These are phyloP conservation scores for Powellomyces hirtus DNA, from an alignment of 192 early-diverging fungal species.

Conservation along the genomic window DNA sequence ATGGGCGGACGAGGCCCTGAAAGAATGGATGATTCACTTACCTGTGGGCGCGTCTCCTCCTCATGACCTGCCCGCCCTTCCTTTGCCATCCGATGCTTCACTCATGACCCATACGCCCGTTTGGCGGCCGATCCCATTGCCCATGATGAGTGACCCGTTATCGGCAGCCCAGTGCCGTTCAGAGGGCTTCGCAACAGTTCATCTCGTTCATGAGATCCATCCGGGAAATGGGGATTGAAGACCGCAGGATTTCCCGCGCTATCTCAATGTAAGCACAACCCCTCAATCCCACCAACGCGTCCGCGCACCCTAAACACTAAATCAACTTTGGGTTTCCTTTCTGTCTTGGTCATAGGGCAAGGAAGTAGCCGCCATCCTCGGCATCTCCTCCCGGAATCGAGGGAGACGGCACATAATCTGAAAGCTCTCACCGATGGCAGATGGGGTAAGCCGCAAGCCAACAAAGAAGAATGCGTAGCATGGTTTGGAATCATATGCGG, in stretches of 20 bases:
- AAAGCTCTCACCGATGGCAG: constrained; percentile 78
- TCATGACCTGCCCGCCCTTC: too few relatives aligned
- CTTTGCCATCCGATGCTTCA: too few relatives aligned
- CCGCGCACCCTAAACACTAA: too few relatives aligned
- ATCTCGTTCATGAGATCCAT: constrained; percentile 19
- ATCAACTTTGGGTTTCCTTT: too few relatives aligned
- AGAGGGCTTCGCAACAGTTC: neutral
- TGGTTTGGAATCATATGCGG: constrained; percentile 13
- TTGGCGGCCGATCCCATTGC: too few relatives aligned
- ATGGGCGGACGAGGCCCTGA: constrained; percentile 18
- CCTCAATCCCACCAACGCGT: too few relatives aligned
- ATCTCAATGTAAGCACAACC: constrained; percentile 19
- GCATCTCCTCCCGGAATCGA: constrained; percentile 70
- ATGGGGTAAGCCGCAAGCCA: constrained; percentile 63
- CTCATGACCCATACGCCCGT: too few relatives aligned
- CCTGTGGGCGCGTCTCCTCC: too few relatives aligned
- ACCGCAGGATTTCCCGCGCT: constrained; percentile 5
- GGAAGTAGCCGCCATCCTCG: constrained; percentile 55
- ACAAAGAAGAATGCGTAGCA: constrained; percentile 41
- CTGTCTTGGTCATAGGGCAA: constrained; percentile 57
- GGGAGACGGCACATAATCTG: constrained; percentile 61
- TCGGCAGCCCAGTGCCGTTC: neutral
- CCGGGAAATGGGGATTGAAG: constrained; percentile 18
- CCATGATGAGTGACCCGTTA: too few relatives aligned
- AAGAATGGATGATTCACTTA: too few relatives aligned